Conservation (phyloP, 2,329 filamentous ascomycete species). For the Thielaviopsis populi region DNA sequence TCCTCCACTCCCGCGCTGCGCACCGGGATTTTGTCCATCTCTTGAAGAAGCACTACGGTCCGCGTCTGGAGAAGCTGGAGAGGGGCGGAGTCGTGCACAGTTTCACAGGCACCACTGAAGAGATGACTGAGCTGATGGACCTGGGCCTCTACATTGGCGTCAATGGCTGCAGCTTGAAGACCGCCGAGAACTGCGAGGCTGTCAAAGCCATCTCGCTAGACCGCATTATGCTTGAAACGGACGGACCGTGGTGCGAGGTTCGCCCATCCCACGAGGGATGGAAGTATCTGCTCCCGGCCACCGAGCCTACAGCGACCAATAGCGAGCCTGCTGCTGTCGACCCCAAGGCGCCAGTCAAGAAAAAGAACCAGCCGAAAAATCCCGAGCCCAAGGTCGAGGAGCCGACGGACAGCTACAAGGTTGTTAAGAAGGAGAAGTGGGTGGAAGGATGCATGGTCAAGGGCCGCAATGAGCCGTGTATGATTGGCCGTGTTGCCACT, state of each 20-base stretch:
- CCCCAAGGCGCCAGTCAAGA: conserved; percentile 17
- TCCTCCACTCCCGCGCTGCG: conserved; percentile 81
- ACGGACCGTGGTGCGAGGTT: conserved; percentile 96
- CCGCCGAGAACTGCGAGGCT: conserved; percentile 73
- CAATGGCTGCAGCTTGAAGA: conserved; percentile 95
- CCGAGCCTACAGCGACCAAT: conserved; percentile 4
- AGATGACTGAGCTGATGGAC: conserved; percentile 66
- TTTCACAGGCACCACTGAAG: conserved; percentile 77
- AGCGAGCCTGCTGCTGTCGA: conserved; percentile 6
- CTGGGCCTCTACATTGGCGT: conserved; percentile 83
- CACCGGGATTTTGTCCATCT: conserved; percentile 68
- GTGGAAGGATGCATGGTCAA: conserved; percentile 78
- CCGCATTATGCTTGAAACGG: conserved; percentile 82
- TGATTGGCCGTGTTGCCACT: conserved; percentile 73
- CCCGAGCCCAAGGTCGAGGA: conserved; percentile 49
- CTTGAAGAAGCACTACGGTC: conserved; percentile 43
- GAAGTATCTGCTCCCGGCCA: conserved; percentile 40
- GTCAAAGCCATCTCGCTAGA: conserved; percentile 66
- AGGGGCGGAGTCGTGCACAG: conserved; percentile 79
- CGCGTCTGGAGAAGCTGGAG: conserved; percentile 48
- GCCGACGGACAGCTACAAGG: conserved; percentile 57
- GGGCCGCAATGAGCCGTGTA: conserved; percentile 83
- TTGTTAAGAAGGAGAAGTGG: conserved; percentile 95
- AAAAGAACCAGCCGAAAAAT: conserved; percentile 25
- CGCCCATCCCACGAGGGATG: conserved; percentile 75